A percentile compares a stretch with the other conserved stretches of the same genome.
phyloP scores from a whole-genome alignment of 2,329 filamentous ascomycete genomes.

The Penicillium sp. region DNA sequence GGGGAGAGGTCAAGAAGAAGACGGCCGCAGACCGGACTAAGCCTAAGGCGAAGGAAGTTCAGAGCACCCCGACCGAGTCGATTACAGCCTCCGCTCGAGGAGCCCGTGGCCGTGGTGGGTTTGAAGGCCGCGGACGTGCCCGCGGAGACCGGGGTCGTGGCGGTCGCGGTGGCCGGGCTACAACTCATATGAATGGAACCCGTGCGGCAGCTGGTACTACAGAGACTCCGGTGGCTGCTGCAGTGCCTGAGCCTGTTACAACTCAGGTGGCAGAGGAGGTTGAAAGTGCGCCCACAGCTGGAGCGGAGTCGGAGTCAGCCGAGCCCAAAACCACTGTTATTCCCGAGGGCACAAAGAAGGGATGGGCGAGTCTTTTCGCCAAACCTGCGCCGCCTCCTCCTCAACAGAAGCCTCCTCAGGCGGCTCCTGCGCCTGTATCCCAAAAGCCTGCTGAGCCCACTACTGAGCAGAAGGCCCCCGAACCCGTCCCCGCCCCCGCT shows the following conservation, averaged over 20 bases:
- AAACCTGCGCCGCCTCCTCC: conserved; percentile 55
- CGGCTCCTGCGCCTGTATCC: conserved; percentile 14
- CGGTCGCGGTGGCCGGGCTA: conserved; percentile 46
- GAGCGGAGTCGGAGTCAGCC: conserved; percentile 22
- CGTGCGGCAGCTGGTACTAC: conserved; percentile 29
- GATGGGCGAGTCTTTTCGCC: conserved; percentile 73
- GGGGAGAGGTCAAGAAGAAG: conserved; percentile 55
- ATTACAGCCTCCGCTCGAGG: conserved; percentile 36
- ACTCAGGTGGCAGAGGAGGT: conserved; percentile 18
- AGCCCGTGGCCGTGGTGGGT: conserved; percentile 48
- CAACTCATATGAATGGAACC: conserved; percentile 44
- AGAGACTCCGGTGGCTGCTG: conserved; percentile 19
- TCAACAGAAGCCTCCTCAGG: conserved; percentile 49
- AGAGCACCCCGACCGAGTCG: conserved; percentile 34
- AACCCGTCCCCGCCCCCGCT: conserved; percentile 40
- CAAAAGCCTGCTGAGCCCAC: conserved; percentile 31
- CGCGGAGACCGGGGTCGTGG: conserved; percentile 50
- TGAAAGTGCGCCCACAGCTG: conserved; percentile 24
- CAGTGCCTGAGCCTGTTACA: conserved; percentile 15
- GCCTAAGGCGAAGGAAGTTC: conserved; percentile 47
- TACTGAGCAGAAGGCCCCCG: conserved; percentile 41
- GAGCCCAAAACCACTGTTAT: conserved; percentile 35
- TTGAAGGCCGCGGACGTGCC: conserved; percentile 46
- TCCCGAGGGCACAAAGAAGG: conserved; percentile 44
- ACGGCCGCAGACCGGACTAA: conserved; percentile 43